phyloP scores from a whole-genome alignment of 129 eudicot genomes.

The Artemisia tridentata region DNA sequence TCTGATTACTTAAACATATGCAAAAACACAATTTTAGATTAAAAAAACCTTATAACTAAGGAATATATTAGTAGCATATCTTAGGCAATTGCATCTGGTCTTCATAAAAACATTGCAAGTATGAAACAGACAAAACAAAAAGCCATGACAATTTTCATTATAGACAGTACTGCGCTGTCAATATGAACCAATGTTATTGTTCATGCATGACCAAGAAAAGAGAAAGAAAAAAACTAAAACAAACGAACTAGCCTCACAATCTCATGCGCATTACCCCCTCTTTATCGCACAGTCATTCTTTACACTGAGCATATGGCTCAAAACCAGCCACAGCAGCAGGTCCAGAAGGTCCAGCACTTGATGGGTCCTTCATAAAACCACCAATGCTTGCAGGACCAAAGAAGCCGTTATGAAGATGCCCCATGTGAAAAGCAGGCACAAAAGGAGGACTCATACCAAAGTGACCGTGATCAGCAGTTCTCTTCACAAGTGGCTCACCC shows the following conservation, averaged over 20 bases:
- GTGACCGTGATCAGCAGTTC: constrained; percentile 37
- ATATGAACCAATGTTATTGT: constrained; percentile 26
- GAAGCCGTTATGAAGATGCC: constrained; percentile 38
- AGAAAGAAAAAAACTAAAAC: background rate
- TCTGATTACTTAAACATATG: too few species aligned
- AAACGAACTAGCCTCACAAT: constrained; percentile 8
- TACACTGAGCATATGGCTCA: constrained; percentile 52
- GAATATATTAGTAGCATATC: too few species aligned
- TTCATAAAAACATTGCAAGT: too few species aligned
- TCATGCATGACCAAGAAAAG: constrained; percentile 18
- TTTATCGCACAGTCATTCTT: constrained; percentile 25
- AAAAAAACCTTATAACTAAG: too few species aligned
- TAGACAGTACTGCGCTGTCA: background rate
- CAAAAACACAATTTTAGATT: too few species aligned
- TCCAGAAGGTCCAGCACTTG: constrained; percentile 46
- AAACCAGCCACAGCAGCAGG: constrained; percentile 37
- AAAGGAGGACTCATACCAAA: constrained; percentile 30
- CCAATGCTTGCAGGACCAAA: constrained; percentile 46
- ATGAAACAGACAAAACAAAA: too few species aligned
- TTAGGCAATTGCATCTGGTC: too few species aligned
- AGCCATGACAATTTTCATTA: too few species aligned
- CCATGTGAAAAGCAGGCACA: constrained; percentile 42
- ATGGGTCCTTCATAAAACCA: constrained; percentile 50
- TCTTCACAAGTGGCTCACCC: constrained; percentile 57
- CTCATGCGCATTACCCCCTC: background rate